phyloP scores from a whole-genome alignment of 768 basidiomycete species.

The Lactifluus rugatus region DNA sequence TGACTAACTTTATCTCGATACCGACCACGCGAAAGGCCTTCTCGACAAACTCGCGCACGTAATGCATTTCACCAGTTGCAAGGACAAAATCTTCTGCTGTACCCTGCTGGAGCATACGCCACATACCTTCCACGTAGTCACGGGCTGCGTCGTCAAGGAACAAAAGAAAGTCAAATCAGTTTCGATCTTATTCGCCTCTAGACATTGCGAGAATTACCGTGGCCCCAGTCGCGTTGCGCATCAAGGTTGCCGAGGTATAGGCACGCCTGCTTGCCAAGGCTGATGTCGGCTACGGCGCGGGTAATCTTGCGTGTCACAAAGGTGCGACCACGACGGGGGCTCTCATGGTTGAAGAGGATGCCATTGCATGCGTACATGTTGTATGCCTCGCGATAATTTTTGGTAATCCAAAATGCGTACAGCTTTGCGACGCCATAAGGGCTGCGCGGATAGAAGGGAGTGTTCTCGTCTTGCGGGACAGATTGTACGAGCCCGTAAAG shows the following conservation, averaged over 20 bases:
- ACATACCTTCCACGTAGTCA: conserved; percentile 97
- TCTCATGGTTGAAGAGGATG: conserved; percentile 97
- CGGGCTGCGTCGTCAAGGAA: conserved; percentile 37
- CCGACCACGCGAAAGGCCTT: conserved; percentile 69
- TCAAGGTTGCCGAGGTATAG: conserved; percentile 93
- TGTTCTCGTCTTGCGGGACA: conserved; percentile 91
- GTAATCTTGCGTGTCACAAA: conserved; percentile 96
- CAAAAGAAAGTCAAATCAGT: neutral
- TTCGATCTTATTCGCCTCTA: neutral
- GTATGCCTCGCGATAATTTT: conserved; percentile 92
- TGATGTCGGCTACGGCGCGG: conserved; percentile 87
- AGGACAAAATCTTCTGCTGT: conserved; percentile 83
- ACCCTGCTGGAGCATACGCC: conserved; percentile 89
- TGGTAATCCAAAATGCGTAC: conserved; percentile 83
- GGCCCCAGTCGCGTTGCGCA: conserved; percentile 95
- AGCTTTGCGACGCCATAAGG: conserved; percentile 96
- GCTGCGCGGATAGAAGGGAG: conserved; percentile 96
- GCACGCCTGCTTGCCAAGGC: conserved; percentile 78
- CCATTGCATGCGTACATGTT: conserved; percentile 96
- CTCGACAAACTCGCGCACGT: conserved; percentile 87
- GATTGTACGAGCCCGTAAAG: conserved; percentile 95
- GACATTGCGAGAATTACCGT: conserved; percentile 46
- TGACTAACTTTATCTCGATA: conserved; percentile 51
- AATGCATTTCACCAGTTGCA: conserved; percentile 93
- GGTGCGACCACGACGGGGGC: conserved; percentile 85